These are phyloP conservation scores for Moniliophthora roreri DNA, from an alignment of 1,284 basidiomycete species.

Conservation along the genomic window DNA sequence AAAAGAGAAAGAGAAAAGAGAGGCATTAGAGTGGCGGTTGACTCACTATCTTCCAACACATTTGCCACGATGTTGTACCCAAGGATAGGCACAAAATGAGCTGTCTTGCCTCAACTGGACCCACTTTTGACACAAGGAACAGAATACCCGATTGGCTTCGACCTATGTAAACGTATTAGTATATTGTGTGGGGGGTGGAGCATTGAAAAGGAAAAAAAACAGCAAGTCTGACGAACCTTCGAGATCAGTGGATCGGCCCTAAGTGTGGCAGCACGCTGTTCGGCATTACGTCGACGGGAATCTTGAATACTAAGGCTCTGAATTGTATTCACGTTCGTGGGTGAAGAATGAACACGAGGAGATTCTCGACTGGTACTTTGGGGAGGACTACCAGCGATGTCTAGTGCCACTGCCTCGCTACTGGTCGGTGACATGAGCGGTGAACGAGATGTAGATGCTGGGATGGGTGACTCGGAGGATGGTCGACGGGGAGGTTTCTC, in stretches of 20 bases:
- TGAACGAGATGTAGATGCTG: too few relatives aligned
- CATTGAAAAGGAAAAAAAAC: too few relatives aligned
- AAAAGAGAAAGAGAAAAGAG: too few relatives aligned
- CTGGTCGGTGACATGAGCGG: too few relatives aligned
- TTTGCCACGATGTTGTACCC: constrained; percentile 73
- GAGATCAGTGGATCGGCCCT: constrained; percentile 60
- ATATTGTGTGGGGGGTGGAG: too few relatives aligned
- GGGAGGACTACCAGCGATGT: not conserved
- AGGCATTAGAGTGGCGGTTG: constrained; percentile 12
- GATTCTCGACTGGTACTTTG: not conserved
- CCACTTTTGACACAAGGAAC: constrained; percentile 73
- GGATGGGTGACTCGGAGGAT: too few relatives aligned
- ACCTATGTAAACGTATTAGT: too few relatives aligned
- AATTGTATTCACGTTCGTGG: constrained; percentile 27
- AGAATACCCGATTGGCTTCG: constrained; percentile 74
- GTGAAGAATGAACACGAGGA: constrained; percentile 5
- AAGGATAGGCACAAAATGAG: constrained; percentile 74
- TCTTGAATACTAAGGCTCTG: constrained; percentile 50
- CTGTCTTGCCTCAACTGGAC: constrained; percentile 73
- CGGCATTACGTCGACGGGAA: constrained; percentile 67
- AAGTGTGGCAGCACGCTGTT: constrained; percentile 69
- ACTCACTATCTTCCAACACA: constrained; percentile 68
- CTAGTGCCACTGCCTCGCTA: too few relatives aligned
- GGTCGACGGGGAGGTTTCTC: too few relatives aligned
- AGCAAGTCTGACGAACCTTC: constrained; percentile 23